phyloP scores from a whole-genome alignment of 148 eudicot genomes.

The Rhododendron vialii region DNA sequence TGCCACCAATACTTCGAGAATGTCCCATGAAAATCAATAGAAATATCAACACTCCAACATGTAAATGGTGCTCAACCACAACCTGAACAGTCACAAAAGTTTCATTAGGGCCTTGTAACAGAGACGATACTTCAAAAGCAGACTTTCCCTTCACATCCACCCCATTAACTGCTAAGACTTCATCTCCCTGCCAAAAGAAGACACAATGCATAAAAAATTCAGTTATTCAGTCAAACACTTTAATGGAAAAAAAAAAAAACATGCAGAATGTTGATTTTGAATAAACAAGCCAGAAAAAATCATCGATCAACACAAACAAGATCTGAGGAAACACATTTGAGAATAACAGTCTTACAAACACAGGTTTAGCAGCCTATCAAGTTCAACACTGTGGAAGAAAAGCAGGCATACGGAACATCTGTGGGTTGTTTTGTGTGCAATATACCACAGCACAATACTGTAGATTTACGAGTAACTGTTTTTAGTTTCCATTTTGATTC shows the following conservation, averaged over 20 bases:
- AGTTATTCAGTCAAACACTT: not conserved
- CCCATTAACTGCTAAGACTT: constrained; percentile 74
- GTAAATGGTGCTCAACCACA: constrained; percentile 10
- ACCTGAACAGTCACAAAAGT: constrained; percentile 80
- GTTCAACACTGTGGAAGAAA: not conserved
- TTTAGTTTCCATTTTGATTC: not conserved
- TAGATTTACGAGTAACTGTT: not conserved
- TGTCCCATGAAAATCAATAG: not conserved
- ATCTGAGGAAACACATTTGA: not conserved
- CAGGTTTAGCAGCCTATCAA: not conserved
- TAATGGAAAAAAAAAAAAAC: not conserved
- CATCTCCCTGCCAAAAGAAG: constrained; percentile 66
- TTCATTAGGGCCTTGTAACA: constrained; percentile 89
- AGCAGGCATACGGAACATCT: not conserved
- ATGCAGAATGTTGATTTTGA: not conserved
- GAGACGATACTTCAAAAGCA: constrained; percentile 85
- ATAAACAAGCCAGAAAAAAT: not conserved
- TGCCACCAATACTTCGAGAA: constrained; percentile 3
- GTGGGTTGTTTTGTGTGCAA: not conserved
- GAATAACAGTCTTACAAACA: not conserved
- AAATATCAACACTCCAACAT: not conserved
- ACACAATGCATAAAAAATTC: not conserved
- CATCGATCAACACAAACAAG: not conserved
- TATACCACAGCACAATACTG: not conserved
- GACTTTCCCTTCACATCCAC: constrained; percentile 80